These are phyloP conservation scores for Acanthamoeba sp. DNA, from an alignment of 208 protist genomes.

Conservation along the genomic window DNA sequence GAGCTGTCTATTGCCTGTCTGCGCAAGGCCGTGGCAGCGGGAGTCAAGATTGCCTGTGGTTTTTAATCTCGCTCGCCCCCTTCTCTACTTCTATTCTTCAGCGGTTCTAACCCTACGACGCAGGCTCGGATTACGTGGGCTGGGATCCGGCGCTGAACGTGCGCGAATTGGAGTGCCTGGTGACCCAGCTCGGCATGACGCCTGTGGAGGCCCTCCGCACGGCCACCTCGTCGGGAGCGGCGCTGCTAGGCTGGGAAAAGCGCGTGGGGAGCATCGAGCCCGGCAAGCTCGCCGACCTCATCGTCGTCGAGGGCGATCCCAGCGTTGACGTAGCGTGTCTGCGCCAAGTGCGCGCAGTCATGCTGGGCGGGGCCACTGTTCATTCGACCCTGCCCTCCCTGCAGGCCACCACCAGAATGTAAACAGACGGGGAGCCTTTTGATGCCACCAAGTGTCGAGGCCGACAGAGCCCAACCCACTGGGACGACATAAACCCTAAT, in stretches of 20 bases:
- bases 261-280: background rate
- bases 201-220: background rate
- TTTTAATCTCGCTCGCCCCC: background rate
- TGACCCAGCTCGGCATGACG: slow-evolving; percentile 17
- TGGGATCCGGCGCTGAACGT: slow-evolving; percentile 60
- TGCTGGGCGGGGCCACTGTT: background rate
- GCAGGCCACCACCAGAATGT: background rate
- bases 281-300: slow-evolving; percentile 54
- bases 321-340: background rate
- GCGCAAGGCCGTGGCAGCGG: slow-evolving; percentile 53
- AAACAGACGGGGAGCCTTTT: no score
- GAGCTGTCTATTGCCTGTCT: slow-evolving; percentile 17
- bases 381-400: background rate
- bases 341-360: background rate
- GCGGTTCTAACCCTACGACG: background rate
- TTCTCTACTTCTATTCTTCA: background rate
- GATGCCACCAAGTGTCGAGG: no score
- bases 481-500: no score
- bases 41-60: slow-evolving; percentile 67
- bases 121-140: slow-evolving; percentile 37
- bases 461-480: no score
- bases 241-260: slow-evolving; percentile 2
- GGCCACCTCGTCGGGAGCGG: slow-evolving; percentile 17
- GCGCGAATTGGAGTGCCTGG: slow-evolving; percentile 23
- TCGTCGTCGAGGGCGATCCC: slow-evolving; percentile 36